Percentiles rank a stretch among this genome's conserved stretches.
These are phyloP conservation scores for Nemania serpens DNA, from an alignment of 2,329 filamentous ascomycete species.

Conservation along the genomic window DNA sequence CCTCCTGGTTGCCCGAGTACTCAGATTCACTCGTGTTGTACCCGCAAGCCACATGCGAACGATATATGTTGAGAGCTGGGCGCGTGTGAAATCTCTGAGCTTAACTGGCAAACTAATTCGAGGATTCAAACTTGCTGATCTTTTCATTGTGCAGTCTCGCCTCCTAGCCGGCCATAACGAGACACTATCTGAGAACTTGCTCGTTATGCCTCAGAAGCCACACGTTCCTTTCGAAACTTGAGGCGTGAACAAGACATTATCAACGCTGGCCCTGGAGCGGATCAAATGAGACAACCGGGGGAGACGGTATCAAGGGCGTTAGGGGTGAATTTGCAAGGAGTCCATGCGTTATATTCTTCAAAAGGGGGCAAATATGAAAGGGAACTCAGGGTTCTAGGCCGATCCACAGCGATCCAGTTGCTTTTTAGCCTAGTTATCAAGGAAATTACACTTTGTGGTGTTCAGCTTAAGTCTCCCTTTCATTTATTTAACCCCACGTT, in stretches of 20 bases:
- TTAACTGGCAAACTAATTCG: slow-evolving; percentile 77
- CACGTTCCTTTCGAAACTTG: slow-evolving; percentile 3
- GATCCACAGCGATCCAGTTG: slow-evolving; percentile 1
- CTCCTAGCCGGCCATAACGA: slow-evolving; percentile 2
- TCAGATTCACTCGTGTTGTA: slow-evolving; percentile 53
- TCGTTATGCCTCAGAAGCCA: slow-evolving; percentile 23
- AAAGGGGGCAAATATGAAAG: not conserved
- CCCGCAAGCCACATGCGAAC: slow-evolving; percentile 66
- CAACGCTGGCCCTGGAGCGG: not conserved
- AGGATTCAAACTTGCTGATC: slow-evolving; percentile 27
- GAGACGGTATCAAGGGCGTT: not conserved
- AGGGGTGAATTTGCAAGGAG: not conserved
- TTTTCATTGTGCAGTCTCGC: slow-evolving; percentile 27
- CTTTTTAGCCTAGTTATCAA: not conserved
- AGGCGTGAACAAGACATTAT: not conserved
- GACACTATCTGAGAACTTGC: slow-evolving; percentile 24
- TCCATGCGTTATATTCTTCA: not conserved
- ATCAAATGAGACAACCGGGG: not conserved
- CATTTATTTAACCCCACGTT: too few species aligned
- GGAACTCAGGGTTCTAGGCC: not conserved
- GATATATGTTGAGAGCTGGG: slow-evolving; percentile 92
- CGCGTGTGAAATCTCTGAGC: slow-evolving; percentile 80
- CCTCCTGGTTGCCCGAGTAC: slow-evolving; percentile 52
- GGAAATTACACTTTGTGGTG: too few species aligned
- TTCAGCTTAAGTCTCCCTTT: too few species aligned